Conservation (phyloP, 495 filamentous ascomycete species). For the Penicillium soppii region DNA sequence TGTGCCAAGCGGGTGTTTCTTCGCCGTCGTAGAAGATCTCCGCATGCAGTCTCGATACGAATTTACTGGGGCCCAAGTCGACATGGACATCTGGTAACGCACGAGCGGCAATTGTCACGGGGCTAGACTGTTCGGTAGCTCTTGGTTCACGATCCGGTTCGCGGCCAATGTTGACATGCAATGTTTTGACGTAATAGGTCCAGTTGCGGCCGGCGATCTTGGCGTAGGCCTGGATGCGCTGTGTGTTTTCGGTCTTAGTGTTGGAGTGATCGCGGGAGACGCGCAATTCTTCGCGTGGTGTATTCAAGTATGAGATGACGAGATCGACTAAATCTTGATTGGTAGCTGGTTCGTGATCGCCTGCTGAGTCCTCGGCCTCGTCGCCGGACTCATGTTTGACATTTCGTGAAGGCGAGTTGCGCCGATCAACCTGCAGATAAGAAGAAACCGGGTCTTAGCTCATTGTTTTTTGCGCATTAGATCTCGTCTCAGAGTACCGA, state of each 20-base stretch:
- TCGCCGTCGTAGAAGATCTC: slow-evolving; percentile 77
- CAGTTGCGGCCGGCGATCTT: slow-evolving; percentile 89
- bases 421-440: slow-evolving; percentile 37
- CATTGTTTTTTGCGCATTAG: background rate
- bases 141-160: slow-evolving; percentile 60
- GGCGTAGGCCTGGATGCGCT: slow-evolving; percentile 83
- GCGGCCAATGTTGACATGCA: slow-evolving; percentile 81
- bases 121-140: slow-evolving; percentile 44
- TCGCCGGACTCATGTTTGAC: slow-evolving; percentile 39
- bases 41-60: slow-evolving; percentile 86
- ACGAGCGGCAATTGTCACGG: slow-evolving; percentile 43
- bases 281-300: slow-evolving; percentile 58
- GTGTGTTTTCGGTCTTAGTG: slow-evolving; percentile 64
- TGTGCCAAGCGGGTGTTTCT: slow-evolving; percentile 64
- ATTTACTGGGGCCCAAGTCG: slow-evolving; percentile 90
- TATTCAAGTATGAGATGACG: slow-evolving; percentile 67
- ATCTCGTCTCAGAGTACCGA: slow-evolving; percentile 6
- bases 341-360: slow-evolving; percentile 52
- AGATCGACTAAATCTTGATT: slow-evolving; percentile 69
- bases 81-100: slow-evolving; percentile 68
- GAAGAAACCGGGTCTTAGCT: slow-evolving; percentile 9
- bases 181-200: slow-evolving; percentile 88
- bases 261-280: slow-evolving; percentile 75
- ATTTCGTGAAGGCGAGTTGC: slow-evolving; percentile 27
- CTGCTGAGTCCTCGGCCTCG: slow-evolving; percentile 42